These are phyloP conservation scores for Gnetum montanum DNA, from an alignment of 75 land plant genomes.

Conservation along the genomic window DNA sequence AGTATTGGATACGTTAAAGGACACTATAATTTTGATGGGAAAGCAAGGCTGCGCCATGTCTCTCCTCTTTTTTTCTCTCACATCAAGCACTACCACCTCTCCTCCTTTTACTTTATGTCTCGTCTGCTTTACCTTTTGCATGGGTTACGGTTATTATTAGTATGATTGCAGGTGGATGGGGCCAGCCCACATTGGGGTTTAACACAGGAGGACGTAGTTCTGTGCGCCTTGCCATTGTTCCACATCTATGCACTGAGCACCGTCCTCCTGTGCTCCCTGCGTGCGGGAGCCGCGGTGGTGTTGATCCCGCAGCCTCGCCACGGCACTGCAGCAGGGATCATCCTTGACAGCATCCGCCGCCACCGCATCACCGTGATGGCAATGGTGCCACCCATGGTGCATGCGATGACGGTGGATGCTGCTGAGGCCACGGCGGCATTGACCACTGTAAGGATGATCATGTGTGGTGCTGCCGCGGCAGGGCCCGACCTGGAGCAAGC, in stretches of 20 bases:
- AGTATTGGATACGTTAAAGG: too few species aligned
- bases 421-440: slow-evolving; percentile 46
- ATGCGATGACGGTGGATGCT: slow-evolving; percentile 66
- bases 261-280: slow-evolving; percentile 49
- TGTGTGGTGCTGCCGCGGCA: slow-evolving; percentile 84
- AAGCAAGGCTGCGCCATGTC: too few species aligned
- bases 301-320: slow-evolving; percentile 75
- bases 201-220: slow-evolving; percentile 41
- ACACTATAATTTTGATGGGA: too few species aligned
- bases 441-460: slow-evolving; percentile 51
- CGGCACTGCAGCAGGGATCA: too few species aligned
- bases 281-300: slow-evolving; percentile 59
- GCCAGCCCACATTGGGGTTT: slow-evolving; percentile 63
- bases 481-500: slow-evolving; percentile 86
- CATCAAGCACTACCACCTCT: too few species aligned
- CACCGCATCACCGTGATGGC: slow-evolving; percentile 52
- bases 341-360: slow-evolving; percentile 37
- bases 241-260: slow-evolving; percentile 74
- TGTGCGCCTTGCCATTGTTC: slow-evolving; percentile 74
- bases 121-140: too few species aligned
- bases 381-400: slow-evolving; percentile 82
- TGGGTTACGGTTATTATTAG: too few species aligned
- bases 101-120: too few species aligned
- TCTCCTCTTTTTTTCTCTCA: too few species aligned
- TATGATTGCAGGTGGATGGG: slow-evolving; percentile 93